These are phyloP conservation scores for Eimeria tenella DNA, from an alignment of 169 alveolate genomes.

Conservation along the genomic window DNA sequence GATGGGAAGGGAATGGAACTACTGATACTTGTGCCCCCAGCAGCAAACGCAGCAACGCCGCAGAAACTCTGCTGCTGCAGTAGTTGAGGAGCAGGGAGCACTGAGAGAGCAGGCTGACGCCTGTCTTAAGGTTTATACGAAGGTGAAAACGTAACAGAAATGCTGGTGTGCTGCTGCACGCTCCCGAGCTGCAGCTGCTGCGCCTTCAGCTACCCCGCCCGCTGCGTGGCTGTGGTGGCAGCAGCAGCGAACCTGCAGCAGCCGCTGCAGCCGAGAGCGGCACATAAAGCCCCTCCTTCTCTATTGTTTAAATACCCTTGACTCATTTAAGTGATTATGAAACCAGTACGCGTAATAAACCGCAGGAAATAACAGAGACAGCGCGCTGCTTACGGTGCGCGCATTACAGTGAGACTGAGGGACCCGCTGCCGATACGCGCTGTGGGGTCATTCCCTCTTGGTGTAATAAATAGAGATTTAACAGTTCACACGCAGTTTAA, in stretches of 20 bases:
- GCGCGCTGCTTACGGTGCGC: not conserved
- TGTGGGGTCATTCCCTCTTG: constrained; percentile 44
- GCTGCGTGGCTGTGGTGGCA: constrained; percentile 65
- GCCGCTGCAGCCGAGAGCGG: constrained; percentile 23
- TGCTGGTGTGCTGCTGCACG: constrained; percentile 58
- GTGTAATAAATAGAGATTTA: not conserved
- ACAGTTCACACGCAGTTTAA: too few relatives aligned
- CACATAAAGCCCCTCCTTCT: not conserved
- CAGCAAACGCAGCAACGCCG: constrained; percentile 40
- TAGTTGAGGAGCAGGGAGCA: constrained; percentile 54
- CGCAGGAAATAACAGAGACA: not conserved
- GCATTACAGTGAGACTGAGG: not conserved
- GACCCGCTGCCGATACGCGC: not conserved
- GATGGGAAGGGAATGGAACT: constrained; percentile 47
- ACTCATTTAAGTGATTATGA: not conserved
- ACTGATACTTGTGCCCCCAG: constrained; percentile 30
- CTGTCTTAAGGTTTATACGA: constrained; percentile 41
- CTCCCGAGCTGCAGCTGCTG: constrained; percentile 61
- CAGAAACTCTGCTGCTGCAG: constrained; percentile 60
- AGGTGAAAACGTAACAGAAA: constrained; percentile 44
- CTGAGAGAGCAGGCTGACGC: constrained; percentile 48
- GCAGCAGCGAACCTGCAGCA: constrained; percentile 55
- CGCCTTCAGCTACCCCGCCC: constrained; percentile 47
- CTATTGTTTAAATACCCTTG: not conserved
- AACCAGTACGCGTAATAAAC: not conserved